Conservation (phyloP, 208 protist genomes). For the Trypanosoma theileri region DNA sequence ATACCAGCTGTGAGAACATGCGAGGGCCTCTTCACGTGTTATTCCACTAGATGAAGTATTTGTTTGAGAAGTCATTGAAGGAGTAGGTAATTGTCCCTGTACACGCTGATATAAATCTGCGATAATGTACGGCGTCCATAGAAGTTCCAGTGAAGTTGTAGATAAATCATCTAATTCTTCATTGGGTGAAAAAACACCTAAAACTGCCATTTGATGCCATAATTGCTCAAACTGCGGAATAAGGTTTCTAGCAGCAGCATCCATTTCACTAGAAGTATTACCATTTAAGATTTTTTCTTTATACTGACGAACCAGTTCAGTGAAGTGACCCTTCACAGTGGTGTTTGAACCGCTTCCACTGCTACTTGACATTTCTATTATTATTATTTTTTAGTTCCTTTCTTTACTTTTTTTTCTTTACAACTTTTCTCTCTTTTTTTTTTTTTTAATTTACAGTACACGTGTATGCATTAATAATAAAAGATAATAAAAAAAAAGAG, state of each 20-base stretch:
- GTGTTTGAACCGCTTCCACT: slow-evolving; percentile 2
- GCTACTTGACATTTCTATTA: not conserved
- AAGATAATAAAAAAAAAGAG: slow-evolving; percentile 17
- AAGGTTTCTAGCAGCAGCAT: slow-evolving; percentile 34
- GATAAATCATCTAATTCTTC: slow-evolving; percentile 83
- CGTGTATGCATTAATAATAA: not conserved
- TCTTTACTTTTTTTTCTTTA: slow-evolving; percentile 7
- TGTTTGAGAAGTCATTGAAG: not conserved
- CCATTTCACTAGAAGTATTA: slow-evolving; percentile 16
- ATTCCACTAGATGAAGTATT: slow-evolving; percentile 19
- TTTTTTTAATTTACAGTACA: not conserved
- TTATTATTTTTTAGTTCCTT: not conserved
- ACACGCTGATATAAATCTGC: slow-evolving; percentile 83
- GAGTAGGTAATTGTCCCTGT: slow-evolving; percentile 37
- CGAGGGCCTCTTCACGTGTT: slow-evolving; percentile 65
- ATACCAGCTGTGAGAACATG: slow-evolving; percentile 66
- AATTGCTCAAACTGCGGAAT: slow-evolving; percentile 65
- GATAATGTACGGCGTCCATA: slow-evolving; percentile 83
- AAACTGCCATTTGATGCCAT: slow-evolving; percentile 54
- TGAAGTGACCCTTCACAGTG: slow-evolving; percentile 73
- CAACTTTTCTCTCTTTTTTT: not conserved
- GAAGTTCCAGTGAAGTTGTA: slow-evolving; percentile 77
- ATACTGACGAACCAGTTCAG: slow-evolving; percentile 49
- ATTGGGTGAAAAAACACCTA: slow-evolving; percentile 77
- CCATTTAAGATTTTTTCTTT: slow-evolving; percentile 14